Evolutionary conservation across 2,329 filamentous ascomycete genomes (phyloP), one percentile per base, ranked within the genome.

Genomic region (Chaetomiaceae sp.): DNA sequence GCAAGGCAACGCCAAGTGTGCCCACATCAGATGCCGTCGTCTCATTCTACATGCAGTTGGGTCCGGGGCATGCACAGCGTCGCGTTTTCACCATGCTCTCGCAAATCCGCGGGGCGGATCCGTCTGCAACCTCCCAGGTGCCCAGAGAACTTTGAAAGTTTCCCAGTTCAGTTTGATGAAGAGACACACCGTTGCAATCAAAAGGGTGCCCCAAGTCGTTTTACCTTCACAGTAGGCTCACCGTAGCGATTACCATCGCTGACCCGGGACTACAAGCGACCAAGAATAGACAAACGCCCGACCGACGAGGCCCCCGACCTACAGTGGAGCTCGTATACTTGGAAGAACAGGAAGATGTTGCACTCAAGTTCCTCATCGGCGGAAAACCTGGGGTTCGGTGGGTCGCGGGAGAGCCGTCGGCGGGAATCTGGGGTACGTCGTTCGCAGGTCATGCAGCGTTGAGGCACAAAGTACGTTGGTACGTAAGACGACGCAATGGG

Each of bases 331-430:
- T n/a, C n/a, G n/a, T n/a, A n/a, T 7, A 13, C 18, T 14, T 9
- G 16, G 34, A 23, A 7, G 25, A 34, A 21, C 33, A 23, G 21
- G 33, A 20, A 13, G 33, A n/a, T 20, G 29, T 20, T 23, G 20
- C 18, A 18, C n/a, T 18, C 14, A 2, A 23, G 10, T 25, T 32
- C 21, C 18, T 16, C 16, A 13, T 16, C 36, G 34, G 21, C 30
- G 27, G 38, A 43, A 50, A 51, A 36, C 48, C 48, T 37, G 48
- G 48, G 32, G 48, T 43, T 49, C n/a, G 42, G 43, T 41, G 34
- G 46, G 25, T 14, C 34, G 18, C 34, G 14, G 20, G 36, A 25
- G 6, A 27, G 40, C 14, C 11, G n/a, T 9, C 2, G 30, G 46
- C 32, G 4, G n/a, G 6, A 49, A 49, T 49, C 46, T 6, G 46